phyloP scores from a whole-genome alignment of 805 yeast species.

The Barnettozyma sucrosica region DNA sequence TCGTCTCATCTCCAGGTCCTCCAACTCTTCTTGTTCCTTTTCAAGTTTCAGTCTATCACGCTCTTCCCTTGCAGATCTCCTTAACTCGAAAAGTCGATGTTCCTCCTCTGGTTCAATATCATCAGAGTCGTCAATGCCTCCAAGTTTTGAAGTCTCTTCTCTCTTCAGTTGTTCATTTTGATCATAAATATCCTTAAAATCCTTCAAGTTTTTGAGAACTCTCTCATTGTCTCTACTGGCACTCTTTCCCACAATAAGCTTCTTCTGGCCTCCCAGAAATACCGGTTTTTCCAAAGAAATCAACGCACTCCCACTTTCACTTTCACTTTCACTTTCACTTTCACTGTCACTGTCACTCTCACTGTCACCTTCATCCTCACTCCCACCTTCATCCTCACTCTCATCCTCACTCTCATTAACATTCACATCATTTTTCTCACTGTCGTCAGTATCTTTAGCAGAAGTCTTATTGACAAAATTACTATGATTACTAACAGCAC shows the following conservation, averaged over 20 bases:
- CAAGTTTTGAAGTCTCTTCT: slow-evolving; percentile 22
- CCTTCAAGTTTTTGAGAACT: slow-evolving; percentile 23
- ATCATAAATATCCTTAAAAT: slow-evolving; percentile 22
- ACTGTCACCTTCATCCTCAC: too few relatives aligned
- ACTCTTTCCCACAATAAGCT: neutral
- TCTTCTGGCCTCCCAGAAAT: slow-evolving; percentile 18
- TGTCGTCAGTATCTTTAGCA: slow-evolving; percentile 23
- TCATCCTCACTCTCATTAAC: slow-evolving; percentile 4
- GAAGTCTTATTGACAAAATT: slow-evolving; percentile 27
- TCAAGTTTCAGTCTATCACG: slow-evolving; percentile 18
- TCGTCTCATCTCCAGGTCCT: slow-evolving; percentile 22
- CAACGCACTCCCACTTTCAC: slow-evolving; percentile 11
- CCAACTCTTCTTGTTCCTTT: slow-evolving; percentile 23
- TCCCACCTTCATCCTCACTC: slow-evolving; percentile 4
- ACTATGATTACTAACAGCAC: slow-evolving; percentile 26
- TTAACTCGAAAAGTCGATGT: slow-evolving; percentile 53
- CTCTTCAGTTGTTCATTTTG: slow-evolving; percentile 17
- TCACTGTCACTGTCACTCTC: slow-evolving; percentile 9
- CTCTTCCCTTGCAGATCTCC: slow-evolving; percentile 41
- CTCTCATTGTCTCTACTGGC: slow-evolving; percentile 23
- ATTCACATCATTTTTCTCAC: slow-evolving; percentile 11
- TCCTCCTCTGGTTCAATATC: slow-evolving; percentile 48
- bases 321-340: slow-evolving; percentile 6
- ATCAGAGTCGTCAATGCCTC: slow-evolving; percentile 53
- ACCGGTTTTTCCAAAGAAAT: slow-evolving; percentile 21